A percentile compares a stretch with the other conserved stretches of the same genome.
phyloP scores from a whole-genome alignment of 1,284 basidiomycete genomes.

The Cutaneotrichosporon sp. region DNA sequence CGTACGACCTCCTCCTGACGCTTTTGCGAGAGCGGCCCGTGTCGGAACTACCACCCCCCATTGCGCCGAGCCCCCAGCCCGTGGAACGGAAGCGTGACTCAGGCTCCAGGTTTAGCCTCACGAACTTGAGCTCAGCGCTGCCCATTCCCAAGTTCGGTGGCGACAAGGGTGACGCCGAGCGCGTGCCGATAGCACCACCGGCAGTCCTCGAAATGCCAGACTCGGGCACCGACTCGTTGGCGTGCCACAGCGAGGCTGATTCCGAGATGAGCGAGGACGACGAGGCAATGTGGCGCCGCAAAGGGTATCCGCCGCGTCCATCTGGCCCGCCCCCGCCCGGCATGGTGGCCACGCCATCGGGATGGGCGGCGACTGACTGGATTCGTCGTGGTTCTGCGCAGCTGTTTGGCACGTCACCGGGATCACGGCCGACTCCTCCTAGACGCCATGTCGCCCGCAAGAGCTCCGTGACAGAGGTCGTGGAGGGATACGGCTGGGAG shows the following conservation, averaged over 20 bases:
- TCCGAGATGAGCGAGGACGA: constrained; percentile 16
- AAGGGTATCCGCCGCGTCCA: constrained; percentile 46
- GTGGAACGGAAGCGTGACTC: background rate
- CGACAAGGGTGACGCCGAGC: constrained; percentile 4
- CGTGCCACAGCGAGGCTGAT: constrained; percentile 4
- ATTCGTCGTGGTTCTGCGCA: constrained; percentile 45
- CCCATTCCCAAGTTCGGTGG: constrained; percentile 19
- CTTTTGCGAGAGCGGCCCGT: constrained; percentile 62
- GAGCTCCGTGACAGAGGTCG: constrained; percentile 29
- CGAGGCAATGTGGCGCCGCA: background rate
- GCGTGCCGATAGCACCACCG: constrained; percentile 20
- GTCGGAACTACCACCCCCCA: constrained; percentile 38
- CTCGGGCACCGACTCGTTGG: constrained; percentile 17
- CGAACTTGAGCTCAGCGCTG: constrained; percentile 3
- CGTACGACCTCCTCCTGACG: constrained; percentile 75
- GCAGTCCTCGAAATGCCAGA: constrained; percentile 22
- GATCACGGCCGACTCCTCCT: constrained; percentile 3
- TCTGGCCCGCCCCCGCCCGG: constrained; percentile 36
- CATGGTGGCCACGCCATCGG: constrained; percentile 25
- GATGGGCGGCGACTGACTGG: constrained; percentile 35
- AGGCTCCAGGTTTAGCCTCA: background rate
- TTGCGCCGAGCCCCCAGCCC: constrained; percentile 4
- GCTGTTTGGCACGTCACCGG: constrained; percentile 35
- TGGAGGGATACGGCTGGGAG: constrained; percentile 19
- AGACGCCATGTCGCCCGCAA: constrained; percentile 12